These are phyloP conservation scores for Phlebopus sp. DNA, from an alignment of 1,284 basidiomycete genomes.

Conservation along the genomic window DNA sequence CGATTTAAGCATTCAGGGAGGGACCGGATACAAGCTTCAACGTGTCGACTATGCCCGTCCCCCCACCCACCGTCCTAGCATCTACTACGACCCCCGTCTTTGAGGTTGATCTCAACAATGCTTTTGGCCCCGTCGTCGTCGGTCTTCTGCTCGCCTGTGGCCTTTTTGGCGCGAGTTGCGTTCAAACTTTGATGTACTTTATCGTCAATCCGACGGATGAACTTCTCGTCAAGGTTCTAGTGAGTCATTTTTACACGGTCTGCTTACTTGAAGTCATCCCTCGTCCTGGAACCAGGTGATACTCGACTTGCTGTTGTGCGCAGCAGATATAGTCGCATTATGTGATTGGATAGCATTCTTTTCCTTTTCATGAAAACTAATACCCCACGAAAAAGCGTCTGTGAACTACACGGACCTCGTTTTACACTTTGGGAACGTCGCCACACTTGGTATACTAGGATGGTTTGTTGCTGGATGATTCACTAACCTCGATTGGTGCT, in stretches of 20 bases:
- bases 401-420: not conserved
- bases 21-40: too few relatives aligned
- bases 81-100: not conserved
- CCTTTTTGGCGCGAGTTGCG: not conserved
- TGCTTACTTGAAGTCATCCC: not conserved
- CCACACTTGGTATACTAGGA: too few relatives aligned
- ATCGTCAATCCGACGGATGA: not conserved
- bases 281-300: not conserved
- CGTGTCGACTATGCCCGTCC: not conserved
- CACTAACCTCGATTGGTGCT: not conserved
- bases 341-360: not conserved
- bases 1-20: too few relatives aligned
- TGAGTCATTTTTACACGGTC: not conserved
- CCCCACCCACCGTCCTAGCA: not conserved
- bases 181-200: constrained; percentile 1
- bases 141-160: not conserved
- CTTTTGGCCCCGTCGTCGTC: not conserved
- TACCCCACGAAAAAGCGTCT: not conserved
- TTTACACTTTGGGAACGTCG: not conserved
- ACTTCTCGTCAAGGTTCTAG: not conserved
- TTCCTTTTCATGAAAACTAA: not conserved
- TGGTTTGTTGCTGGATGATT: not conserved
- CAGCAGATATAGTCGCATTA: not conserved
- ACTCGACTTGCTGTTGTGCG: not conserved
- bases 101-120: not conserved